Base-by-base conservation (phyloP, 768 basidiomycete genomes). In the Psilocybe cubensis region DNA sequence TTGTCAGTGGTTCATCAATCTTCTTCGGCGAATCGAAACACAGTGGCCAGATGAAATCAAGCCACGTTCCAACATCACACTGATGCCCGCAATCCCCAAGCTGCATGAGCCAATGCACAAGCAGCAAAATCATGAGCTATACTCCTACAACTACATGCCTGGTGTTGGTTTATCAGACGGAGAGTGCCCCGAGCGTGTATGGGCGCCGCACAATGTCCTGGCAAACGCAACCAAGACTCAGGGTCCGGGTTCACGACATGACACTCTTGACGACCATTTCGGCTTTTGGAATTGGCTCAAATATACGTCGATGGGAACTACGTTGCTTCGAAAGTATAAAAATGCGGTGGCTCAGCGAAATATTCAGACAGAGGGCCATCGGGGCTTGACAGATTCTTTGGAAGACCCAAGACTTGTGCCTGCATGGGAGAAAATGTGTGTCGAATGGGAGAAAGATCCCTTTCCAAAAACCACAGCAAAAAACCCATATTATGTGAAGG, bases 1-100 rank as follows among this genome's bases (percentile, higher is more conserved):
- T 3, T 72, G 74, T 56, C 70, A 71, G 23, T 74, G 66, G 61
- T 65, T 10, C 33, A 60, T 62, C 33, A 64, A 72, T 12, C 53
- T 75, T 2, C 24, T 18, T 23, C 25, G 23, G 6, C 64, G 69
- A 8, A 55, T 71, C 24, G 4, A 45, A 8, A 17, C 20, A 0
- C 4, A 42, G 0, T 47, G 28, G 35, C 57, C 31, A 23, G 1
- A 10, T 2, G 52, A 44, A 1, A 24, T 61, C 9, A 31, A 46
- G 31, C 31, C 31, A 12, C n/a, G n/a, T 12, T 33, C 6, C 31
- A 33, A 33, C 6, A 7, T 33, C 12, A 12, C 12, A 6, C 31
- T 33, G 6, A 6, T 7, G 7, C 31, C 31, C 31, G 31, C 31
- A 33, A 33, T 33, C 12, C 31, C 31, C 31, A 33, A 33, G 31